A percentile compares a stretch with the other conserved stretches of the same genome.
phyloP scores from a whole-genome alignment of 495 filamentous ascomycete species.

The Annulohypoxylon bovei region DNA sequence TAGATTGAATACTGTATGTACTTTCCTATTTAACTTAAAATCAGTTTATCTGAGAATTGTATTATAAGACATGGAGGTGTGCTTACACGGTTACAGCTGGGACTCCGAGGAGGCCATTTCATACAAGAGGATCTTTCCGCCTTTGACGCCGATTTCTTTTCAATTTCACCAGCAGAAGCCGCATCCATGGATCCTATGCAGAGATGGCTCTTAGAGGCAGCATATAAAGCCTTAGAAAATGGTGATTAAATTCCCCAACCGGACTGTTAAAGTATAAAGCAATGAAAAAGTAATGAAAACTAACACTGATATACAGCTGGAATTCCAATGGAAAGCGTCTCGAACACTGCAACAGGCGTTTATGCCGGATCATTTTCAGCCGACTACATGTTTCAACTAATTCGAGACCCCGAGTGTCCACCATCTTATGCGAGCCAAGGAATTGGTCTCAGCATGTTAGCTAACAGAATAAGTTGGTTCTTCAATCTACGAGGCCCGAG shows the following conservation, averaged over 20 bases:
- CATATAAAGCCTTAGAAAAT: conserved; percentile 63
- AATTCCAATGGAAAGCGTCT: conserved; percentile 29
- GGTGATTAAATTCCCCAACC: conserved; percentile 45
- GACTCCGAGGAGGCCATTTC: background rate
- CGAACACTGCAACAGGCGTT: conserved; percentile 37
- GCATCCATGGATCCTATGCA: background rate
- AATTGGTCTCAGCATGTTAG: conserved; percentile 59
- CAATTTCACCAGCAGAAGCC: background rate
- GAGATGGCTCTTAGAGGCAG: conserved; percentile 57
- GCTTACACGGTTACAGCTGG: background rate
- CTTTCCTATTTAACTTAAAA: too few relatives aligned
- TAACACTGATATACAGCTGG: conserved; percentile 41
- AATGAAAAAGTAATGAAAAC: too few relatives aligned
- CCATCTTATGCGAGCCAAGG: conserved; percentile 51
- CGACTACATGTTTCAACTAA: conserved; percentile 36
- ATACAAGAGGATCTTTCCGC: background rate
- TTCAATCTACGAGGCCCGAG: conserved; percentile 57
- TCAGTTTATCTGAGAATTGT: too few relatives aligned
- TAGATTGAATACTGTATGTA: conserved; percentile 16
- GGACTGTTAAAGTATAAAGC: too few relatives aligned
- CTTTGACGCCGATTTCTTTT: background rate
- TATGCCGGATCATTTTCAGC: conserved; percentile 34
- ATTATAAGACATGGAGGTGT: too few relatives aligned
- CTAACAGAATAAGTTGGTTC: conserved; percentile 65
- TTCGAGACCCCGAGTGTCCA: conserved; percentile 37